Base-by-base conservation (phyloP, 768 basidiomycete genomes). In the Pleurotus giganteus region DNA sequence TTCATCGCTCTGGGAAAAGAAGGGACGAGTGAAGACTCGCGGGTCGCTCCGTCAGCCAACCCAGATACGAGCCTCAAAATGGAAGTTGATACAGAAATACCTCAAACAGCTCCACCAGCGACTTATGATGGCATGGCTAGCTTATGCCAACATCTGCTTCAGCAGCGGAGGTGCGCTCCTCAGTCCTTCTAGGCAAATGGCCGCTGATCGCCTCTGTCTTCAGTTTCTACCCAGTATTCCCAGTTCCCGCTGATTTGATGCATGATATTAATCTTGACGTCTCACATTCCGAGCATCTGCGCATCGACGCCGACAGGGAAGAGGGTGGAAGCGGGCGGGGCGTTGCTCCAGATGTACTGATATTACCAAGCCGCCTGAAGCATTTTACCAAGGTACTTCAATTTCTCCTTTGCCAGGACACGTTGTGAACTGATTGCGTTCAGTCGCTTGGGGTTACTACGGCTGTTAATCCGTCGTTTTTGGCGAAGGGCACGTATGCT, bases 151-250 rank as follows among this genome's bases (percentile, higher is more conserved):
- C 88, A 93, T 64, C 61, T 99, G 8, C 71, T 98, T 29, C 83
- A 92, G 53, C 97, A 99, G 62, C 78, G 92, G 67, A 93, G 87
- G 94, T 93, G 56, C 34, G 71, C 63, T 15, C n/a, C 32, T 17
- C 41, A 6, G 2, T 27, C 15, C 53, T 13, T 47, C 24, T 34
- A 43, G 13, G 28, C 49, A 21, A 1, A 26, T 39, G 9, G 29
- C 42, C 28, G 37, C 45, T 49, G 19, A 11, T 32, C 56, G 57
- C 1, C 21, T n/a, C 1, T 32, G 17, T 11, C 15, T 19, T 17
- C 65, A 98, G 94, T 63, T 97, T 97, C 73, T 99, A 98, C 66
- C 97, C 97, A 0, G 70, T 97, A 36, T 98, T 98, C 69, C 97
- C 97, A 7, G 81, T 85, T 1, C 93, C 97, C 0, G 66, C 77